Evolutionary conservation across 306 rosid genomes (phyloP).

Genomic region (Malus sieversii): DNA sequence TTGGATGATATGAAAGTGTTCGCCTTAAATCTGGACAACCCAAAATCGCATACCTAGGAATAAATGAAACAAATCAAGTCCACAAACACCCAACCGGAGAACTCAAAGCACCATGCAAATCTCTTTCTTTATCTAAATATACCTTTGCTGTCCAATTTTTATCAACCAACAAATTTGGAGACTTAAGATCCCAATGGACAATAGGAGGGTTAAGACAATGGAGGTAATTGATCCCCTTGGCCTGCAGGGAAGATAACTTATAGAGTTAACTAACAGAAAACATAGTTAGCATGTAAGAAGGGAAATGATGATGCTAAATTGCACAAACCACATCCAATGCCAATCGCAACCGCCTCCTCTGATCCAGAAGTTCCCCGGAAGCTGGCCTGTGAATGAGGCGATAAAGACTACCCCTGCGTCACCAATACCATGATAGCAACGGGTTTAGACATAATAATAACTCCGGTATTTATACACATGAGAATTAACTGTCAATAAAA

Average conservation of each 20-base stretch:
- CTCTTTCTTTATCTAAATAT: neutral
- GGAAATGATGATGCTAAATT: neutral
- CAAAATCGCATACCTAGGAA: slow-evolving; percentile 83
- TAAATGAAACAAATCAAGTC: slow-evolving; percentile 7
- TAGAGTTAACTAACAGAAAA: neutral
- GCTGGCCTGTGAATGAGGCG: slow-evolving; percentile 87
- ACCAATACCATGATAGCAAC: slow-evolving; percentile 6
- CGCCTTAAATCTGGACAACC: slow-evolving; percentile 92
- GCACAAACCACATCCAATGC: slow-evolving; percentile 84
- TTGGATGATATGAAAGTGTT: slow-evolving; percentile 88
- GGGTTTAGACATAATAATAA: neutral
- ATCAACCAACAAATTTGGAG: slow-evolving; percentile 91
- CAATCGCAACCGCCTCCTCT: slow-evolving; percentile 78
- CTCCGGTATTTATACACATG: neutral
- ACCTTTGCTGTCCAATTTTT: slow-evolving; percentile 97
- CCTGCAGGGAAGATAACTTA: slow-evolving; percentile 41
- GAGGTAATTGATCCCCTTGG: slow-evolving; percentile 95
- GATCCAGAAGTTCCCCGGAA: slow-evolving; percentile 70
- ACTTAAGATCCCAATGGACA: slow-evolving; percentile 97
- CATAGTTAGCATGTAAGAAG: neutral
- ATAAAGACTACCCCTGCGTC: slow-evolving; percentile 77
- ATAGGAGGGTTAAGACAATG: slow-evolving; percentile 88
- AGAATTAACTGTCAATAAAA: neutral
- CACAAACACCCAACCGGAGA: neutral
- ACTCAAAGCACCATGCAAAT: slow-evolving; percentile 6